Conservation (phyloP, 768 basidiomycete species). For the Rhizopogon salebrosus region DNA sequence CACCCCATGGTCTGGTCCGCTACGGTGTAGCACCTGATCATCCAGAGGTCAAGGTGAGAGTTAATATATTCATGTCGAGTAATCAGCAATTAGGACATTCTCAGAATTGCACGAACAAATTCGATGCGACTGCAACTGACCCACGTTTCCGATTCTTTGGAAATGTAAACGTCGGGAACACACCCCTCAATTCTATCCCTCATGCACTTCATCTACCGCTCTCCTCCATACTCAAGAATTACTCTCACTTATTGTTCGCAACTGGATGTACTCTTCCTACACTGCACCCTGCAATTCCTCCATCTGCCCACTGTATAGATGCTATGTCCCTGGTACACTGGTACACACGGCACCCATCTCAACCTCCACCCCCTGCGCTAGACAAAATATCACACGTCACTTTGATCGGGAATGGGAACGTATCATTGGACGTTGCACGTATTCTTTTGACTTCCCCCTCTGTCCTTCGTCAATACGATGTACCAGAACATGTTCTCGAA, state of each 20-base stretch:
- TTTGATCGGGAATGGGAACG: slow-evolving; percentile 92
- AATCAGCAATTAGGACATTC: slow-evolving; percentile 7
- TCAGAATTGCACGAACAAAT: slow-evolving; percentile 96
- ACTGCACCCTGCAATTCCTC: slow-evolving; percentile 49
- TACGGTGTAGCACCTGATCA: slow-evolving; percentile 99
- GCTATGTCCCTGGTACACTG: slow-evolving; percentile 88
- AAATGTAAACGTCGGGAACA: slow-evolving; percentile 62
- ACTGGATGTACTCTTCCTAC: slow-evolving; percentile 75
- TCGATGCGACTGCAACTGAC: slow-evolving; percentile 77
- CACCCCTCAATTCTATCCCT: slow-evolving; percentile 36
- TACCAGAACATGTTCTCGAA: slow-evolving; percentile 70
- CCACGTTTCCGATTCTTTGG: slow-evolving; percentile 86
- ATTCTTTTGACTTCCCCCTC: slow-evolving; percentile 75
- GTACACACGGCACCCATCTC: slow-evolving; percentile 91
- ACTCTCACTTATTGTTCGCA: slow-evolving; percentile 83
- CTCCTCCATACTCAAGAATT: slow-evolving; percentile 56
- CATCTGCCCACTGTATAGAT: slow-evolving; percentile 48
- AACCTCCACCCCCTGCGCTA: slow-evolving; percentile 54
- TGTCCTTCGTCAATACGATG: slow-evolving; percentile 64
- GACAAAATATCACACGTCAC: slow-evolving; percentile 67
- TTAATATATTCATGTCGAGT: slow-evolving; percentile 1
- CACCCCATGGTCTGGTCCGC: slow-evolving; percentile 90
- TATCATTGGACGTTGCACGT: slow-evolving; percentile 87
- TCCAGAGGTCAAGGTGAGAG: slow-evolving; percentile 85
- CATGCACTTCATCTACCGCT: slow-evolving; percentile 58